Conservation (phyloP, 2,329 filamentous ascomycete species). For the Arthrobotrys megalospora region DNA sequence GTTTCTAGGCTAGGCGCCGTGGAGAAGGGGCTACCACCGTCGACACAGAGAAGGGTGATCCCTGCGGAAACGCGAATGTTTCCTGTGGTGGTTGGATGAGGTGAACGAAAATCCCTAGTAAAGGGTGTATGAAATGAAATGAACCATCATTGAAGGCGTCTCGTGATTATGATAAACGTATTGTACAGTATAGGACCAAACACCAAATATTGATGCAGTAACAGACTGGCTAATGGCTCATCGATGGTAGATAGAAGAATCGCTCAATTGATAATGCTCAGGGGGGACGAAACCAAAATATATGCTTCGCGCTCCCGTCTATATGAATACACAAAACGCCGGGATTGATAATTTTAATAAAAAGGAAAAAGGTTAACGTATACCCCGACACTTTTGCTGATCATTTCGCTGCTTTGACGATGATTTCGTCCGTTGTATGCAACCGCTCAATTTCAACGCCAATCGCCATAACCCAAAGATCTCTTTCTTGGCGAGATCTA, state of each 20-base stretch:
- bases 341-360: conserved; percentile 5
- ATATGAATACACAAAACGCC: conserved; percentile 2
- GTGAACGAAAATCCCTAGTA: not conserved
- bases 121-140: no score
- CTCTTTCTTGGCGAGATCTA: conserved; percentile 76
- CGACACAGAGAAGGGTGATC: conserved; percentile 37
- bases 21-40: conserved; percentile 62
- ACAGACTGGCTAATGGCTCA: not conserved
- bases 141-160: not conserved
- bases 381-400: not conserved
- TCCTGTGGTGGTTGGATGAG: conserved; percentile 11
- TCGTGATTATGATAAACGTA: conserved; percentile 14
- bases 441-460: conserved; percentile 77
- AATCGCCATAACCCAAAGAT: conserved; percentile 78
- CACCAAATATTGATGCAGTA: conserved; percentile 16
- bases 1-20: conserved; percentile 74
- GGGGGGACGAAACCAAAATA: not conserved
- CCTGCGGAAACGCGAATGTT: conserved; percentile 25
- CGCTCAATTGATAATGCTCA: conserved; percentile 25
- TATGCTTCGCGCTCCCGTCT: conserved; percentile 21
- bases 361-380: conserved; percentile 24
- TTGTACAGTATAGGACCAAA: conserved; percentile 4
- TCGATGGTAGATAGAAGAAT: conserved; percentile 1
- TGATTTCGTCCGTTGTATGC: conserved; percentile 67
- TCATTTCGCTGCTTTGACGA: conserved; percentile 63